Conservation (phyloP, 345 rosid species). For the Moricandia moricandioides region DNA sequence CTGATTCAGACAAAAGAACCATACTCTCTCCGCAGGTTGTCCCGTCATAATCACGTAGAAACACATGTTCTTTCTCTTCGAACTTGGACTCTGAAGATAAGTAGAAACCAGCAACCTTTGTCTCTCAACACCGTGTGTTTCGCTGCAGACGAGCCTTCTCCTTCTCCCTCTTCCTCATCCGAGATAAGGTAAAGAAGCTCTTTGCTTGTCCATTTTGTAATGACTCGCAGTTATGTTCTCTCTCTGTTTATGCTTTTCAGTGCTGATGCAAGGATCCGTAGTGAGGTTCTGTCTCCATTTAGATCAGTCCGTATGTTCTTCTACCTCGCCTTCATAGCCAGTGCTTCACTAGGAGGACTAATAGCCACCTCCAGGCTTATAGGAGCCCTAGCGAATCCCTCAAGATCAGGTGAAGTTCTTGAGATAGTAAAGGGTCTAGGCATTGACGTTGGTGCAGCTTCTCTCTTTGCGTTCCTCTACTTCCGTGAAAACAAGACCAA, state of each 20-base stretch:
- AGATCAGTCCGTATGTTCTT: slow-evolving; percentile 94
- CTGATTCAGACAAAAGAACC: slow-evolving; percentile 2
- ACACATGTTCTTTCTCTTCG: slow-evolving; percentile 5
- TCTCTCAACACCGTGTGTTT: slow-evolving; percentile 42
- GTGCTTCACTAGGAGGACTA: slow-evolving; percentile 73
- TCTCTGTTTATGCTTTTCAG: slow-evolving; percentile 37
- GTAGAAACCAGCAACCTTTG: slow-evolving; percentile 17
- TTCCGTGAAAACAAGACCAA: slow-evolving; percentile 71
- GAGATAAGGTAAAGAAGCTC: slow-evolving; percentile 50
- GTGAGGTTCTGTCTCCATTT: slow-evolving; percentile 92
- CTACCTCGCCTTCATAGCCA: slow-evolving; percentile 81
- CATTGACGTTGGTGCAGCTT: slow-evolving; percentile 73
- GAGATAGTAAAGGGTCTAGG: slow-evolving; percentile 64
- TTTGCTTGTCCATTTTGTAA: too few relatives aligned
- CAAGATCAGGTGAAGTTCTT: slow-evolving; percentile 65
- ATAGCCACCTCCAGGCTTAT: slow-evolving; percentile 77
- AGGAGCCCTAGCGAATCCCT: slow-evolving; percentile 65
- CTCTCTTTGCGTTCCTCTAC: slow-evolving; percentile 76
- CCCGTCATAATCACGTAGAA: slow-evolving; percentile 19
- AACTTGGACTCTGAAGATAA: neutral
- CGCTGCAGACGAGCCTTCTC: slow-evolving; percentile 55
- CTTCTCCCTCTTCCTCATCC: slow-evolving; percentile 50
- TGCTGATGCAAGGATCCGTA: slow-evolving; percentile 75
- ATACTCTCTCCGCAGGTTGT: slow-evolving; percentile 23
- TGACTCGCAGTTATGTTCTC: neutral